Conservation (phyloP, 306 rosid species). For the Trichosanthes truncata region DNA sequence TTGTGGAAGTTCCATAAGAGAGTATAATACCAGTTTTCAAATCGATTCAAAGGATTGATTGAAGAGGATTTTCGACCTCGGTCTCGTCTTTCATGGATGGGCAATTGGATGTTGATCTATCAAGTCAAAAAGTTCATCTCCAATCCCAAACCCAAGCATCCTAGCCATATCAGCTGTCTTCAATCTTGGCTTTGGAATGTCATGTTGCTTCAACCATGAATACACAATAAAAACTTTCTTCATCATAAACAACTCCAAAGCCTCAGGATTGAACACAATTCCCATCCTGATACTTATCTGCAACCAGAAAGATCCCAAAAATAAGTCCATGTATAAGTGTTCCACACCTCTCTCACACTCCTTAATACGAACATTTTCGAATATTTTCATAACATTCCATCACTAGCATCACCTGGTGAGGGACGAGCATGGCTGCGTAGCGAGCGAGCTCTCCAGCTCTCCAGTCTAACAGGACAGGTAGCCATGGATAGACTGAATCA, state of each 20-base stretch:
- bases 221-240: conserved; percentile 69
- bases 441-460: conserved; percentile 94
- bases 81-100: background rate
- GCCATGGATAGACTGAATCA: conserved; percentile 84
- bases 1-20: background rate
- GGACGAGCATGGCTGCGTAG: conserved; percentile 88
- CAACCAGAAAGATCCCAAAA: background rate
- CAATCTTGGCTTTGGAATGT: conserved; percentile 64
- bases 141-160: conserved; percentile 96
- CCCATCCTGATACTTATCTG: conserved; percentile 94
- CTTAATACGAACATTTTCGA: background rate
- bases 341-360: background rate
- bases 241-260: conserved; percentile 77
- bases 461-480: conserved; percentile 85
- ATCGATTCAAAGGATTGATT: background rate
- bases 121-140: conserved; percentile 66
- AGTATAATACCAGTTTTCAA: background rate
- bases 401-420: conserved; percentile 67
- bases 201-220: conserved; percentile 77
- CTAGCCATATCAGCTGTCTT: conserved; percentile 84
- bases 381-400: background rate
- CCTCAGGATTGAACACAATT: conserved; percentile 87
- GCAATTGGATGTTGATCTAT: conserved; percentile 51
- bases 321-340: background rate
- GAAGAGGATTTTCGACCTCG: background rate